Evolutionary conservation across 2,329 filamentous ascomycete genomes (phyloP).

Genomic region (Trichothecium roseum): DNA sequence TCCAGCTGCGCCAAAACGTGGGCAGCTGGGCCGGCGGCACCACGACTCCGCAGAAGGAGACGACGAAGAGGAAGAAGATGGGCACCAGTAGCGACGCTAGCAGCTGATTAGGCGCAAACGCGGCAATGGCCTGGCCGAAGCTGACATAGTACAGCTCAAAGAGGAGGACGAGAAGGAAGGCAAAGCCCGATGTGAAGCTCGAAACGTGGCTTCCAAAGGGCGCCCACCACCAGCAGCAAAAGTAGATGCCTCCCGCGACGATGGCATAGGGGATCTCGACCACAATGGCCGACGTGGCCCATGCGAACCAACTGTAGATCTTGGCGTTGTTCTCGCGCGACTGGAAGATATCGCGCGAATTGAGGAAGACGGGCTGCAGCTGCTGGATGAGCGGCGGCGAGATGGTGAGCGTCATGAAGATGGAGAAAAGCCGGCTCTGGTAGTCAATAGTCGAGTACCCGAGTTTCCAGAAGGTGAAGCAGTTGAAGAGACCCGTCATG

Average conservation of each 20-base stretch:
- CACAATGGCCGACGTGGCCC: constrained; percentile 53
- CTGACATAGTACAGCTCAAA: constrained; percentile 58
- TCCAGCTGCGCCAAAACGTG: constrained; percentile 52
- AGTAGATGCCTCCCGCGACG: constrained; percentile 43
- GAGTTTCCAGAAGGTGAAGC: constrained; percentile 59
- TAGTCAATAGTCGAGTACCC: constrained; percentile 48
- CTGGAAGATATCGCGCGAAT: constrained; percentile 56
- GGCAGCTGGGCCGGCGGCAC: constrained; percentile 50
- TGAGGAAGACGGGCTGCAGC: constrained; percentile 61
- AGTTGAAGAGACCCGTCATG: constrained; percentile 56
- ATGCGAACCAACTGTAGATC: constrained; percentile 69
- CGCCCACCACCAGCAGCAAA: constrained; percentile 46
- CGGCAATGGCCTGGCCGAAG: constrained; percentile 57
- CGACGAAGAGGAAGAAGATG: constrained; percentile 59
- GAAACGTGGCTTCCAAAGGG: constrained; percentile 35
- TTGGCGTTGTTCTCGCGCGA: constrained; percentile 66
- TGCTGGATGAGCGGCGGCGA: constrained; percentile 67
- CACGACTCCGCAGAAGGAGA: constrained; percentile 61
- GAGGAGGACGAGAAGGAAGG: constrained; percentile 53
- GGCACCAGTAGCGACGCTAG: constrained; percentile 58
- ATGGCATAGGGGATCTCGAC: constrained; percentile 63
- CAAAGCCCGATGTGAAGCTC: constrained; percentile 49
- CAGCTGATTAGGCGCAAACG: constrained; percentile 55
- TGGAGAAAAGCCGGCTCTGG: constrained; percentile 62
- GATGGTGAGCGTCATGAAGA: constrained; percentile 70